Percentiles rank a stretch among this genome's conserved stretches.
phyloP scores from a whole-genome alignment of 2,329 filamentous ascomycete genomes.

The Fusarium keratoplasticum region DNA sequence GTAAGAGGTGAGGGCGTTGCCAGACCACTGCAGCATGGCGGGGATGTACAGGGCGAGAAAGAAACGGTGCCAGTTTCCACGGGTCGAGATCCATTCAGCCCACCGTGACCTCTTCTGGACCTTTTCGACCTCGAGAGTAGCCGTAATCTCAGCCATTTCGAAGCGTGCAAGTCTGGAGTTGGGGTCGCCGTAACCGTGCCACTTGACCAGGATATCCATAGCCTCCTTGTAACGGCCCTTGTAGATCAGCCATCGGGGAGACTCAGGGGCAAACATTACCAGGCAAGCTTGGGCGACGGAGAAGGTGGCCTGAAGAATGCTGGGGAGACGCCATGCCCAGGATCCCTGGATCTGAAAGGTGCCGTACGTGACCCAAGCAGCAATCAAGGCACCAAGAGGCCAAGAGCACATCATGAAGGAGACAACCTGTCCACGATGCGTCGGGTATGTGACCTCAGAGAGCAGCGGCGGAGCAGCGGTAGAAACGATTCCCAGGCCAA shows the following conservation, averaged over 20 bases:
- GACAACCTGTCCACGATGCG: slow-evolving; percentile 48
- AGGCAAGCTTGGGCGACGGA: slow-evolving; percentile 19
- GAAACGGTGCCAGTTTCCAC: slow-evolving; percentile 47
- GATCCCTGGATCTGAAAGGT: slow-evolving; percentile 52
- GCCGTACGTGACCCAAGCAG: slow-evolving; percentile 53
- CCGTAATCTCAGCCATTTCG: slow-evolving; percentile 40
- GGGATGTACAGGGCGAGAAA: slow-evolving; percentile 47
- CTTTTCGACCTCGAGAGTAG: slow-evolving; percentile 40
- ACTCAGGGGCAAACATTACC: slow-evolving; percentile 35
- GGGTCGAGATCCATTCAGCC: slow-evolving; percentile 33
- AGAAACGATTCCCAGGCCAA: slow-evolving; percentile 54
- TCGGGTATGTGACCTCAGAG: slow-evolving; percentile 51
- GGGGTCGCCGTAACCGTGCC: slow-evolving; percentile 36
- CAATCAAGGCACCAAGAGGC: slow-evolving; percentile 34
- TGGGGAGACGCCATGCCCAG: slow-evolving; percentile 64
- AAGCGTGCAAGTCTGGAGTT: slow-evolving; percentile 25
- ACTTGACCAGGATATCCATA: slow-evolving; percentile 32
- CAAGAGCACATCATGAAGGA: slow-evolving; percentile 44
- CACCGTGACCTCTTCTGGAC: slow-evolving; percentile 39
- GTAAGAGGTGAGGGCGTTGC: slow-evolving; percentile 50
- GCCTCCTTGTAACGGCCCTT: slow-evolving; percentile 42
- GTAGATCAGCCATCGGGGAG: slow-evolving; percentile 41
- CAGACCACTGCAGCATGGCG: slow-evolving; percentile 47
- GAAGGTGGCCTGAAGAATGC: slow-evolving; percentile 57
- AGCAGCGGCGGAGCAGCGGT: slow-evolving; percentile 50